Evolutionary conservation across 75 land plant species (phyloP).

Genomic region (Selaginella tamariscina): DNA sequence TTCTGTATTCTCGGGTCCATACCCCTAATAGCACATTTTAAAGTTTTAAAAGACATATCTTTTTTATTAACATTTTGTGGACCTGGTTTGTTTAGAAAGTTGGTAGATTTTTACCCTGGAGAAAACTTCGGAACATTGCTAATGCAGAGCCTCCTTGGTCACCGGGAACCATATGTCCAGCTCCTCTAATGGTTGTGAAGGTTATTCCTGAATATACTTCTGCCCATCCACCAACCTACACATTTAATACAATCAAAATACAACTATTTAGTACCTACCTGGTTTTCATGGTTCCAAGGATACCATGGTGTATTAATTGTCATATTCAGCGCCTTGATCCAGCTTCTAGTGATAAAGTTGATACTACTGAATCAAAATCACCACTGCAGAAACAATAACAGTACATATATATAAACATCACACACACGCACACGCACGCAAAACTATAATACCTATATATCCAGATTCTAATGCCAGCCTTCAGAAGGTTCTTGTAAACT

Average conservation of each 20-base stretch:
- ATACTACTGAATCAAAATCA: conserved; percentile 36
- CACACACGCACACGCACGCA: background rate
- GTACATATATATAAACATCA: background rate
- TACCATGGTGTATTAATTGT: conserved; percentile 2
- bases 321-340: background rate
- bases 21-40: too few relatives aligned
- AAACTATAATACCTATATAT: conserved; percentile 23
- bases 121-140: background rate
- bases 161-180: background rate
- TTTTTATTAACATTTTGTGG: too few relatives aligned
- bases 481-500: conserved; percentile 23
- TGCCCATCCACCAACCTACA: background rate
- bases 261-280: background rate
- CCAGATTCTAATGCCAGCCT: conserved; percentile 26
- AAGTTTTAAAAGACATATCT: too few relatives aligned
- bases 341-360: conserved; percentile 14
- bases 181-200: background rate
- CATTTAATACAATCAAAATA: background rate
- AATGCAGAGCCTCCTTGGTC: background rate
- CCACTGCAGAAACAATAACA: conserved; percentile 36
- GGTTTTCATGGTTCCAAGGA: background rate
- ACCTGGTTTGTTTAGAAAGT: too few relatives aligned
- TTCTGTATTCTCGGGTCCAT: too few relatives aligned
- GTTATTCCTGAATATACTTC: background rate
- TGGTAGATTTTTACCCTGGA: background rate